Percentiles rank a stretch among this genome's conserved stretches.
phyloP scores from a whole-genome alignment of 2,329 filamentous ascomycete genomes.

The Microsporum canis region DNA sequence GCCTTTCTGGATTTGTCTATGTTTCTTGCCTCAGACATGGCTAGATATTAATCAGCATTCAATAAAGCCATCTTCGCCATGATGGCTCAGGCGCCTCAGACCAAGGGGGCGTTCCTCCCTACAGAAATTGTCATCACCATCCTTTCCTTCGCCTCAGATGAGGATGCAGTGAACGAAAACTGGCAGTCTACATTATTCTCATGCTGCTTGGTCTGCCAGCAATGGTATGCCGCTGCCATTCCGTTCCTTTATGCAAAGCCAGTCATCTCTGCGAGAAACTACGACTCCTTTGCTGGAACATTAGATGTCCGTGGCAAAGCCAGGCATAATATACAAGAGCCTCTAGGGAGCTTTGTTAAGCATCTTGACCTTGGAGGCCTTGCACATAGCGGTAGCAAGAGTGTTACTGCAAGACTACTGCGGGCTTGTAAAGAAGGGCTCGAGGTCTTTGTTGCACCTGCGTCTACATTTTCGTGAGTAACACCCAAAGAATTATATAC shows the following conservation, averaged over 20 bases:
- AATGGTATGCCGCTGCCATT: slow-evolving; percentile 47
- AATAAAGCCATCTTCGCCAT: not conserved
- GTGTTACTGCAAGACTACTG: slow-evolving; percentile 46
- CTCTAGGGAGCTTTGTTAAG: slow-evolving; percentile 38
- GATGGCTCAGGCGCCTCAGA: not conserved
- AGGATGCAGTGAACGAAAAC: slow-evolving; percentile 20
- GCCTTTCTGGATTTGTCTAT: not conserved
- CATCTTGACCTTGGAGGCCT: slow-evolving; percentile 43
- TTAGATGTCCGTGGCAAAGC: slow-evolving; percentile 1
- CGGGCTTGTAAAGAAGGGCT: slow-evolving; percentile 42
- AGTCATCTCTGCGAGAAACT: slow-evolving; percentile 41
- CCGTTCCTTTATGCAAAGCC: slow-evolving; percentile 43
- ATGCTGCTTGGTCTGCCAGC: slow-evolving; percentile 43
- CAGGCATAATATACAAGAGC: slow-evolving; percentile 37
- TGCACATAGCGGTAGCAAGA: slow-evolving; percentile 49
- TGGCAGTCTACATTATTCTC: slow-evolving; percentile 38
- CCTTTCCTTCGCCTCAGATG: slow-evolving; percentile 32
- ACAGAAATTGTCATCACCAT: slow-evolving; percentile 45
- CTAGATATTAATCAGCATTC: not conserved
- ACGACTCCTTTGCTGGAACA: slow-evolving; percentile 43
- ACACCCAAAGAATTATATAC: not conserved
- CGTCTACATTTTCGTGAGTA: slow-evolving; percentile 44
- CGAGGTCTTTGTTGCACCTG: slow-evolving; percentile 46
- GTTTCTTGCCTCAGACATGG: not conserved
- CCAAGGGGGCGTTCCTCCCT: slow-evolving; percentile 34